phyloP scores from a whole-genome alignment of 75 land plant species.

The Isoetes taiwanensis region DNA sequence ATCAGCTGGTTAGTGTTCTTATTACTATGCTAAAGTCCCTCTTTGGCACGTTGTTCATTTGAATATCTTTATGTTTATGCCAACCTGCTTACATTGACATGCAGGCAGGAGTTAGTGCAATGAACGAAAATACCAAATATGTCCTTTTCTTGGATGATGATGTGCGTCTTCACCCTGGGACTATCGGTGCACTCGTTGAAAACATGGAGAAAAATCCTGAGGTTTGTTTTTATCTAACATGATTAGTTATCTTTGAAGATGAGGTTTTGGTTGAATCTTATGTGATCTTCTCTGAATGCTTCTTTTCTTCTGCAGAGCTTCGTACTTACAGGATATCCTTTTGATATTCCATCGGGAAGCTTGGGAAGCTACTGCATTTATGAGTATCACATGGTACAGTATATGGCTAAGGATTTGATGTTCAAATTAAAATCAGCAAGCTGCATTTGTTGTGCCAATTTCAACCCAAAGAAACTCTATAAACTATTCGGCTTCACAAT shows the following conservation, averaged over 20 bases:
- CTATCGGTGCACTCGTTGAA: conserved; percentile 81
- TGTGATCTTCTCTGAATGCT: not conserved
- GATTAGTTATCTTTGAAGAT: not conserved
- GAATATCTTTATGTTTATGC: not conserved
- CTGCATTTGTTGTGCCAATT: too few species aligned
- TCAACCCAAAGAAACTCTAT: too few species aligned
- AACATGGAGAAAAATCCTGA: conserved; percentile 87
- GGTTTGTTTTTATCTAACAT: conserved; percentile 19
- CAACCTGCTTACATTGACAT: conserved; percentile 4
- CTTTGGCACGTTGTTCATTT: too few species aligned
- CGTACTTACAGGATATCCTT: conserved; percentile 97
- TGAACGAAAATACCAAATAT: conserved; percentile 94
- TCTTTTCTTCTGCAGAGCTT: conserved; percentile 65
- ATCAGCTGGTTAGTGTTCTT: conserved; percentile 63
- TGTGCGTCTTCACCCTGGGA: conserved; percentile 91
- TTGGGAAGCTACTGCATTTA: conserved; percentile 98
- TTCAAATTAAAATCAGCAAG: too few species aligned
- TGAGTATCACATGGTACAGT: conserved; percentile 99
- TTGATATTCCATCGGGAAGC: conserved; percentile 96
- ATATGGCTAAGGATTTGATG: too few species aligned
- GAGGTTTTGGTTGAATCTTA: not conserved
- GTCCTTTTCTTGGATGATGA: conserved; percentile 98
- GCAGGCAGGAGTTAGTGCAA: conserved; percentile 90
- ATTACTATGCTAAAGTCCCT: too few species aligned
- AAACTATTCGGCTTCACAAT: too few species aligned